Base-by-base conservation (phyloP, 169 alveolate species). In the Prorocentrum cordatum region DNA sequence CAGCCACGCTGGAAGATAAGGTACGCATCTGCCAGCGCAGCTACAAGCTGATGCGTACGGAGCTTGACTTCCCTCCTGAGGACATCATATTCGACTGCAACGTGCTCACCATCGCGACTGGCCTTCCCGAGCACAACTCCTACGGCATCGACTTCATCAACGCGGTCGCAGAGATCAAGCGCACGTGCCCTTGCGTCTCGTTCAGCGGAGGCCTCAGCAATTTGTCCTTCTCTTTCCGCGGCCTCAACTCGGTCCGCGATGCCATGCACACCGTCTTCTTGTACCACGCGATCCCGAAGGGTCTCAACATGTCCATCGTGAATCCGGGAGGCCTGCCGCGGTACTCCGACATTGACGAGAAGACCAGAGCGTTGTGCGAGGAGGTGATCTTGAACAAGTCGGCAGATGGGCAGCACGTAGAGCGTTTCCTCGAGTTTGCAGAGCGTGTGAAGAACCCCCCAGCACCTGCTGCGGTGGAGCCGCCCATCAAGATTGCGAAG, bases 271-370 rank as follows among this genome's bases (percentile, higher is more conserved):
- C 93, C 24, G 94, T 92, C 2, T 93, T 93, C 82, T 82, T 93
- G 31, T 93, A 91, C 61, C 93, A 94, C 64, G 96, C 95, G 0
- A 92, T 94, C 26, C 83, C 92, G 29, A 61, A 61, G 29, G 96
- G 96, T 10, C 91, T 93, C 92, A 94, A 92, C 90, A 93, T 94
- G 94, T 94, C 94, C 47, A 94, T 94, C 68, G 92, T 84, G 20
- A 94, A 94, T 67, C 95, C 96, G 3, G 96, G 96, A 24, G 94
- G 93, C 35, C 62, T 94, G 38, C 95, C 95, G 2, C 80, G 93
- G 24, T 94, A 92, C 88, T 92, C 85, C 4, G 96, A 94, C 66
- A 94, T 94, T 39, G 90, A 92, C 18, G 91, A 59, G 36, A 89
- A 89, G 27, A 82, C 91, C 24, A 80, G 94, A 24, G 29, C 47